A percentile compares a stretch with the other conserved stretches of the same genome.
phyloP scores from a whole-genome alignment of 2,329 filamentous ascomycete genomes.

The Volutella citrinella region DNA sequence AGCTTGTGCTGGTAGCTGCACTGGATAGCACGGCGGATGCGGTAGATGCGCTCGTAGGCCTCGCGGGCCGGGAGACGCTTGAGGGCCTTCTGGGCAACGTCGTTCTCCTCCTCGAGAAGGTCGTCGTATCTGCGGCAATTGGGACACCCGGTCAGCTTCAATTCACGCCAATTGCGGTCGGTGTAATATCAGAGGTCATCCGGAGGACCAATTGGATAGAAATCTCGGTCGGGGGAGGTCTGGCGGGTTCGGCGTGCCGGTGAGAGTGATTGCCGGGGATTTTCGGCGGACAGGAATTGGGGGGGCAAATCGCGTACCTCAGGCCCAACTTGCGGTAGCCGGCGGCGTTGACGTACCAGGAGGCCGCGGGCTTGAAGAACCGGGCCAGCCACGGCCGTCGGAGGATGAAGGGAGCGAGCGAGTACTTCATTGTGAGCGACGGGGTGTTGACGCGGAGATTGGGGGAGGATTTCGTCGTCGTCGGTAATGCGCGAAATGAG shows the following conservation, averaged over 20 bases:
- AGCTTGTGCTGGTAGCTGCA: constrained; percentile 62
- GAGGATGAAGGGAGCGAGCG: constrained; percentile 70
- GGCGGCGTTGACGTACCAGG: constrained; percentile 85
- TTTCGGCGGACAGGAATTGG: too few species aligned
- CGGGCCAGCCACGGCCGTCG: constrained; percentile 82
- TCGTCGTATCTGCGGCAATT: constrained; percentile 74
- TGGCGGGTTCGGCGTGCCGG: too few species aligned
- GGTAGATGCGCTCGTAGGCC: constrained; percentile 95
- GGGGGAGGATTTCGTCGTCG: constrained; percentile 18
- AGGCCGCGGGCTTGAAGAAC: constrained; percentile 74
- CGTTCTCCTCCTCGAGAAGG: constrained; percentile 89
- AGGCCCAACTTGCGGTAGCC: constrained; percentile 93
- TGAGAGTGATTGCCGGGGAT: too few species aligned
- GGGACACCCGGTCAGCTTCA: constrained; percentile 21
- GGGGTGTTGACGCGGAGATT: constrained; percentile 29
- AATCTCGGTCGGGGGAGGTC: too few species aligned
- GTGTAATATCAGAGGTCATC: too few species aligned
- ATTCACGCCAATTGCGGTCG: too few species aligned
- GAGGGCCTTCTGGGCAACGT: constrained; percentile 80
- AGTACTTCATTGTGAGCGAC: constrained; percentile 61
- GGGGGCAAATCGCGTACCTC: constrained; percentile 55
- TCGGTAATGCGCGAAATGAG: constrained; percentile 33
- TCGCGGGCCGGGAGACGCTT: constrained; percentile 88
- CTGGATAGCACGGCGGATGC: constrained; percentile 92
- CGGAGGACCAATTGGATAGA: too few species aligned